Evolutionary conservation across 75 land plant species (phyloP).

Genomic region (Selaginella moellendorffii): DNA sequence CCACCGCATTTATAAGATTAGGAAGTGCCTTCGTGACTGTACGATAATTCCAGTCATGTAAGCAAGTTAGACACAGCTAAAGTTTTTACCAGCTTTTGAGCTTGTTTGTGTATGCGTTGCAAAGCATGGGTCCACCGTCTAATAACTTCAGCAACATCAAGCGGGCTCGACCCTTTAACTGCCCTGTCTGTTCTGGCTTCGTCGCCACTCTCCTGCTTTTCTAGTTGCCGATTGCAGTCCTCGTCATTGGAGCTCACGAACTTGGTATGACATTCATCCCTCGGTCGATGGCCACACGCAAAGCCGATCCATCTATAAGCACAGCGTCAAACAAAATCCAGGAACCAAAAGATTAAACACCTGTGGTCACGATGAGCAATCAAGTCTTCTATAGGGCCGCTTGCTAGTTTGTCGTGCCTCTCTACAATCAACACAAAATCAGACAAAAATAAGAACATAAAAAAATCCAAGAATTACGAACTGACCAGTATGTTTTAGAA

Average conservation of each 20-base stretch:
- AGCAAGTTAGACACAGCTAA: too few species aligned
- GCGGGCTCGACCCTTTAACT: slow-evolving; percentile 36
- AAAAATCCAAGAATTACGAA: not conserved
- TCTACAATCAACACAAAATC: slow-evolving; percentile 24
- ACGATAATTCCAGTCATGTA: too few species aligned
- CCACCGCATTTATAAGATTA: slow-evolving; percentile 48
- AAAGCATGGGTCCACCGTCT: slow-evolving; percentile 99
- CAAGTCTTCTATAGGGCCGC: slow-evolving; percentile 94
- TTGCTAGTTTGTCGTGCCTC: slow-evolving; percentile 88
- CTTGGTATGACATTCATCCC: slow-evolving; percentile 11
- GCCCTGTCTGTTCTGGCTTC: slow-evolving; percentile 36
- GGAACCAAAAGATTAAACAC: slow-evolving; percentile 18
- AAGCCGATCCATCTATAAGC: slow-evolving; percentile 69
- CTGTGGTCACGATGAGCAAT: slow-evolving; percentile 99
- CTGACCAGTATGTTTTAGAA: slow-evolving; percentile 64
- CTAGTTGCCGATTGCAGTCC: not conserved
- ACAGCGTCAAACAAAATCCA: not conserved
- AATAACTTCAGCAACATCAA: slow-evolving; percentile 89
- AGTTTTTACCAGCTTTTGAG: slow-evolving; percentile 56
- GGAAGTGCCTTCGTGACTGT: slow-evolving; percentile 83
- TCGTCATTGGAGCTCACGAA: too few species aligned
- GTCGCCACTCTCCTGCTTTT: not conserved
- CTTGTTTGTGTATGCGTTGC: slow-evolving; percentile 96
- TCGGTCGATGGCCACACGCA: slow-evolving; percentile 85
- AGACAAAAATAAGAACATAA: not conserved